Evolutionary conservation across 768 basidiomycete genomes (phyloP), one percentile per base, ranked within the genome.

Genomic region (Auricularia sp.): DNA sequence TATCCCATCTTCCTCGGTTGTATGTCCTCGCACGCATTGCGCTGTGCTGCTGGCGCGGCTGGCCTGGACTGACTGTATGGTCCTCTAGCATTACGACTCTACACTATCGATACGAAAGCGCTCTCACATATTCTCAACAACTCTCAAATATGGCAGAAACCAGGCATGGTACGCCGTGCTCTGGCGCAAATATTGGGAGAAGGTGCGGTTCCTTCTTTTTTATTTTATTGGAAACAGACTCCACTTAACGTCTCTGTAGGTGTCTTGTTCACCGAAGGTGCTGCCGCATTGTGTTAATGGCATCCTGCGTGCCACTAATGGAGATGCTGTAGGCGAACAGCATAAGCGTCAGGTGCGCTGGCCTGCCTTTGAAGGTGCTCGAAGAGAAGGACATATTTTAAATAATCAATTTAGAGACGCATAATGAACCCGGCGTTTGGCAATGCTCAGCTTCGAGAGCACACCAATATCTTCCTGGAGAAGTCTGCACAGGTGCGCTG

Each of bases 361-460:
- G 14, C 5, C 47, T 18, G 21, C 18, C 11, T 51, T 21, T 51
- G 29, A 29, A 29, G 29, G 29, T 29, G 29, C 29, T 51, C 8
- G 7, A 7, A 42, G 39, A 21, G 11, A 8, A 6, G 14, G 11
- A 21, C 18, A 6, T 18, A 2, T 21, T 18, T 13, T 21, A 2
- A 21, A 51, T 21, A 5, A 21, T 21, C 16, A 3, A 18, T 18
- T 16, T 18, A 51, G 56, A 14, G 56, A 13, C 21, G 56, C 14
- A 35, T 34, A 8, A 59, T 59, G 86, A 88, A 88, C 67, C 86
- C 87, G 13, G 86, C 86, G 0, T 89, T 89, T 68, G 85, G 86
- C 1, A 77, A 79, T 2, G 73, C 79, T 1, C 85, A 87, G 68
- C 79, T 88, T 45, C 77, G 85, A 2, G 82, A 81, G 54, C 69